These are phyloP conservation scores for Niebla homalea DNA, from an alignment of 495 filamentous ascomycete species.

Conservation along the genomic window DNA sequence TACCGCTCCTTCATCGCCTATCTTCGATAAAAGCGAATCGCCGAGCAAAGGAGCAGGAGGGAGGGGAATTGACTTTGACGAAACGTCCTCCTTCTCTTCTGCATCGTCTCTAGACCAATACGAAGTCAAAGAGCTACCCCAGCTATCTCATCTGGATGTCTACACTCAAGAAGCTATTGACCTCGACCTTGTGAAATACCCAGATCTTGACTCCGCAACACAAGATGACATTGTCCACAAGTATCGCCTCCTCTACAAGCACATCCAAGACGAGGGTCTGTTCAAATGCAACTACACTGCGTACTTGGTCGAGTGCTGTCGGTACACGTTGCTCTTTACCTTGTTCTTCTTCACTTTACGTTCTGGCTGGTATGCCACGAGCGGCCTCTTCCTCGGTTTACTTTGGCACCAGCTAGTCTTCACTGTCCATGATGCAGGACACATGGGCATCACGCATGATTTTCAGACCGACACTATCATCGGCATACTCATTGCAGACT, in stretches of 20 bases:
- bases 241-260: conserved; percentile 61
- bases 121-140: conserved; percentile 30
- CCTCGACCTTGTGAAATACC: conserved; percentile 69
- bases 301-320: conserved; percentile 60
- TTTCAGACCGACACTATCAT: conserved; percentile 73
- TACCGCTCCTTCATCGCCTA: conserved; percentile 44
- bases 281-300: conserved; percentile 77
- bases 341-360: conserved; percentile 53
- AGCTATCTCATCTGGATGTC: conserved; percentile 55
- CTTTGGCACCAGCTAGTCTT: conserved; percentile 97
- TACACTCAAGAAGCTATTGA: conserved; percentile 63
- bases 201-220: conserved; percentile 57
- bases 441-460: conserved; percentile 92
- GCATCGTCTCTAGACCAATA: conserved; percentile 32
- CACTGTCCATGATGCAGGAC: conserved; percentile 88
- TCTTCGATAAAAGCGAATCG: conserved; percentile 46
- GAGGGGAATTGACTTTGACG: conserved; percentile 13
- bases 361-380: conserved; percentile 58
- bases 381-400: conserved; percentile 64
- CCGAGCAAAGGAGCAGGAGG: conserved; percentile 21
- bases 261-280: conserved; percentile 59
- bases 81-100: conserved; percentile 25
- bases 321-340: conserved; percentile 61
- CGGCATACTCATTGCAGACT: conserved; percentile 85
- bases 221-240: conserved; percentile 68